These are phyloP conservation scores for Leccinum broughii DNA, from an alignment of 768 basidiomycete genomes.

Conservation along the genomic window DNA sequence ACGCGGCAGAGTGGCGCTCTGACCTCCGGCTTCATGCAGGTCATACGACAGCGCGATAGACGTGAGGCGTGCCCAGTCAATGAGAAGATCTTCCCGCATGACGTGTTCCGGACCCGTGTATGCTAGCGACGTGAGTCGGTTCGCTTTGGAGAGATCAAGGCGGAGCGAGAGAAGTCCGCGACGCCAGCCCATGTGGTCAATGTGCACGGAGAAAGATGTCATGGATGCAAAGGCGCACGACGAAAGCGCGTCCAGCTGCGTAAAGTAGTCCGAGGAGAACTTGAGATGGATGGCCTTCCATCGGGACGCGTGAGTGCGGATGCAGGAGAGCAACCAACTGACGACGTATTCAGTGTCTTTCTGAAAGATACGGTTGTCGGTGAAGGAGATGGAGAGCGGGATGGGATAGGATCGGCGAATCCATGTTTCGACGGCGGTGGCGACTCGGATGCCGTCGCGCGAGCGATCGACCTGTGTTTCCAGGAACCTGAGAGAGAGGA, in stretches of 20 bases:
- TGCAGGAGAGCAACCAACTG: slow-evolving; percentile 20
- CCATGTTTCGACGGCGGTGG: slow-evolving; percentile 24
- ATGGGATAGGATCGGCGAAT: slow-evolving; percentile 21
- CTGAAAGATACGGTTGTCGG: slow-evolving; percentile 28
- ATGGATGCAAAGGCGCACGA: slow-evolving; percentile 25
- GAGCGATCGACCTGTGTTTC: slow-evolving; percentile 24
- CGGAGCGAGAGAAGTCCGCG: slow-evolving; percentile 19
- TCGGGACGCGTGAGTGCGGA: slow-evolving; percentile 18
- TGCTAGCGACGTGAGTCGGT: slow-evolving; percentile 21
- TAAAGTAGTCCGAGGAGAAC: slow-evolving; percentile 30
- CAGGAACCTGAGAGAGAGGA: slow-evolving; percentile 24
- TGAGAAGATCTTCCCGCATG: slow-evolving; percentile 22
- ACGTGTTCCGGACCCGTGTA: slow-evolving; percentile 28
- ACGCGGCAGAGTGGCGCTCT: slow-evolving; percentile 21
- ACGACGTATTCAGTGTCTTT: slow-evolving; percentile 25
- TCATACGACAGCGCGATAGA: slow-evolving; percentile 27
- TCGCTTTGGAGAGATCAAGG: slow-evolving; percentile 22
- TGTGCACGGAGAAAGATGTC: slow-evolving; percentile 23
- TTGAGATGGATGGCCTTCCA: slow-evolving; percentile 30
- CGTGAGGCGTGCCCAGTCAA: slow-evolving; percentile 27
- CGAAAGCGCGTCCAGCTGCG: slow-evolving; percentile 16
- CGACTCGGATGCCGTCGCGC: slow-evolving; percentile 17
- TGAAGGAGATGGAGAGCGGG: slow-evolving; percentile 27
- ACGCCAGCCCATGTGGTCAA: slow-evolving; percentile 32
- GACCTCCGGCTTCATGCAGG: slow-evolving; percentile 27